Percentiles rank a stretch among this genome's conserved stretches.
Evolutionary conservation across 202 grass and related monocot species (phyloP).

Genomic region (Schoenoplectus triqueter): DNA sequence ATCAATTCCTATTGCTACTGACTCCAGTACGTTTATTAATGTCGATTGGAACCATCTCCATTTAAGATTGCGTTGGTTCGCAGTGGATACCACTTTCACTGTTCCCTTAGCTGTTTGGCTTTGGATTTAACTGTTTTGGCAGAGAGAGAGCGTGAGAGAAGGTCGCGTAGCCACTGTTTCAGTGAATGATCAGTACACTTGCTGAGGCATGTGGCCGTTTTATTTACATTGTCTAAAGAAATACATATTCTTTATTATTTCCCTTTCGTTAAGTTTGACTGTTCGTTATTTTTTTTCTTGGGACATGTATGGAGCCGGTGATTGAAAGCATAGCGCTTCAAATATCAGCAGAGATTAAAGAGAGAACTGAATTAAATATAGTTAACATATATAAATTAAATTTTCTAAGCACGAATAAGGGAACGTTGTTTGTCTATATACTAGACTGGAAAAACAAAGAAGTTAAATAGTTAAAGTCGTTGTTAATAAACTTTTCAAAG

Average conservation of each 20-base stretch:
- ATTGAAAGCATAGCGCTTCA: neutral
- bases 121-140: constrained; percentile 42
- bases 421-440: no score
- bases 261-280: neutral
- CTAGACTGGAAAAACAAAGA: no score
- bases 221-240: constrained; percentile 14
- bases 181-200: constrained; percentile 32
- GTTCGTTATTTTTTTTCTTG: neutral
- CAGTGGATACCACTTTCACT: constrained; percentile 40
- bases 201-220: constrained; percentile 2
- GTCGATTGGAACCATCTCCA: constrained; percentile 42
- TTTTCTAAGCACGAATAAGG: no score
- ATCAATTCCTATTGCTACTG: constrained; percentile 40
- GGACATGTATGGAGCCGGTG: neutral
- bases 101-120: constrained; percentile 38
- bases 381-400: no score
- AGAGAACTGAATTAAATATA: neutral
- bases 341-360: neutral
- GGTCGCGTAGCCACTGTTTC: constrained; percentile 30
- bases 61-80: constrained; percentile 41
- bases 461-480: no score
- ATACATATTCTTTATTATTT: neutral
- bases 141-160: constrained; percentile 15
- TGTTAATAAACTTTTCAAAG: neutral
- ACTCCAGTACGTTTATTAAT: constrained; percentile 34